A percentile compares a stretch with the other conserved stretches of the same genome.
These are phyloP conservation scores for Aureobasidium leucospermi DNA, from an alignment of 2,329 filamentous ascomycete species.

Conservation along the genomic window DNA sequence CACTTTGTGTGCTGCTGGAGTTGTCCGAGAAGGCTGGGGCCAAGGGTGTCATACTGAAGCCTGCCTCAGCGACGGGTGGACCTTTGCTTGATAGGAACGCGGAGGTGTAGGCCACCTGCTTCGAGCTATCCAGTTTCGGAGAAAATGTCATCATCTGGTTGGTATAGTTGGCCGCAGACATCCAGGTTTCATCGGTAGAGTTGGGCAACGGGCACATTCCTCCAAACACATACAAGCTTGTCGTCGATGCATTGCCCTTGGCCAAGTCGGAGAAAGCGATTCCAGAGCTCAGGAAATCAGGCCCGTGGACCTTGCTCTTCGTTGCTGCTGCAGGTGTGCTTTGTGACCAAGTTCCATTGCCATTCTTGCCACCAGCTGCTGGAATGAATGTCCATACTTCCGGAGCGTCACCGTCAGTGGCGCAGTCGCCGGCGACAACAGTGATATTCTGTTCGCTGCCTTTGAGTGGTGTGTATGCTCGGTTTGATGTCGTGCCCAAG, in stretches of 20 bases:
- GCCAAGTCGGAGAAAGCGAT: slow-evolving; percentile 62
- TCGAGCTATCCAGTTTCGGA: slow-evolving; percentile 30
- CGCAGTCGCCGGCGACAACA: slow-evolving; percentile 69
- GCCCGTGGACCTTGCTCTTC: slow-evolving; percentile 30
- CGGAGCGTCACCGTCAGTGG: slow-evolving; percentile 41
- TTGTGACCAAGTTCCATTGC: slow-evolving; percentile 51
- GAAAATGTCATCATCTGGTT: slow-evolving; percentile 67
- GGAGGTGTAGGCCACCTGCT: slow-evolving; percentile 11
- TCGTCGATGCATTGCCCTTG: slow-evolving; percentile 45
- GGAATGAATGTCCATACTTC: slow-evolving; percentile 63
- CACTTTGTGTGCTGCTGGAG: slow-evolving; percentile 50
- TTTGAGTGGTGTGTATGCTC: slow-evolving; percentile 61
- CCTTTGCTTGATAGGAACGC: slow-evolving; percentile 47
- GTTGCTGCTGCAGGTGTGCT: slow-evolving; percentile 27
- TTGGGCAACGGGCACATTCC: slow-evolving; percentile 69
- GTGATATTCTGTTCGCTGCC: slow-evolving; percentile 62
- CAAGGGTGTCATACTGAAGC: slow-evolving; percentile 73
- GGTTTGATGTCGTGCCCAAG: slow-evolving; percentile 41
- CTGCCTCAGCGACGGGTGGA: slow-evolving; percentile 71
- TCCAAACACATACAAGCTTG: slow-evolving; percentile 68
- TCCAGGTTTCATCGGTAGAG: slow-evolving; percentile 49
- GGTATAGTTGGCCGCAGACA: slow-evolving; percentile 66
- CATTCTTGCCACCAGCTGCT: slow-evolving; percentile 32
- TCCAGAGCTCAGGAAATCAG: slow-evolving; percentile 52
- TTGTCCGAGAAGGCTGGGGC: slow-evolving; percentile 60